Evolutionary conservation across 352 stramenopile species (phyloP), one percentile per base, ranked within the genome.

Genomic region (Pythium aquatile): DNA sequence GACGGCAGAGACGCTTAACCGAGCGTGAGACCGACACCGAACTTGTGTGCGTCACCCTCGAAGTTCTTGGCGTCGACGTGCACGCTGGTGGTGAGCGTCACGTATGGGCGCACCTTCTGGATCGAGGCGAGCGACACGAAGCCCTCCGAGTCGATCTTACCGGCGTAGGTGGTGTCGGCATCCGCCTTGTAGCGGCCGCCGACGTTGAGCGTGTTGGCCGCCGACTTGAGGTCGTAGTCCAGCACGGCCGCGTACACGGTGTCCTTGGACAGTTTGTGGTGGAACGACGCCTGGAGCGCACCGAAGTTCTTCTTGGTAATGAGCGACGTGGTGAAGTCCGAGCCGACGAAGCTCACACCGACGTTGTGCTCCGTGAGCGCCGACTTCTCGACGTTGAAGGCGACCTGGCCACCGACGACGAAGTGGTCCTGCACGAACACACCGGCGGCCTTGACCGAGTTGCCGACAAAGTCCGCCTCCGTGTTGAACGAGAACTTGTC

Each of bases 11-110:
- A 37, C 14, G 54, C 58, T 91, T 94, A 96, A 63, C 87, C 87
- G 42, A 96, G 74, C 33, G 85, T 93, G 72, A 96, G 84, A 44
- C 84, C 84, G 51, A 96, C 89, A 64, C 87, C 87, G 71, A 96
- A 96, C 83, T 96, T 96, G 83, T 96, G 87, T 61, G 85, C 83
- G 59, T 96, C 87, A 58, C 87, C 85, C 65, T 96, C 85, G 61
- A 96, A 94, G 82, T 96, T 94, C 87, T 96, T 96, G 61, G 86
- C 87, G 68, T 96, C 87, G 44, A 96, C 87, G 76, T 93, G 85
- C 53, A 83, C 85, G 58, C 81, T 92, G 33, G 86, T 94, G 63
- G 85, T 89, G 42, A 96, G 76, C 73, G 79, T 75, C 66, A 94
- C 64, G 76, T 90, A 93, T 35, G 85, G 84, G 54, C 84, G 85